Conservation (phyloP, 2,329 filamentous ascomycete genomes). For the Alternaria sp. region DNA sequence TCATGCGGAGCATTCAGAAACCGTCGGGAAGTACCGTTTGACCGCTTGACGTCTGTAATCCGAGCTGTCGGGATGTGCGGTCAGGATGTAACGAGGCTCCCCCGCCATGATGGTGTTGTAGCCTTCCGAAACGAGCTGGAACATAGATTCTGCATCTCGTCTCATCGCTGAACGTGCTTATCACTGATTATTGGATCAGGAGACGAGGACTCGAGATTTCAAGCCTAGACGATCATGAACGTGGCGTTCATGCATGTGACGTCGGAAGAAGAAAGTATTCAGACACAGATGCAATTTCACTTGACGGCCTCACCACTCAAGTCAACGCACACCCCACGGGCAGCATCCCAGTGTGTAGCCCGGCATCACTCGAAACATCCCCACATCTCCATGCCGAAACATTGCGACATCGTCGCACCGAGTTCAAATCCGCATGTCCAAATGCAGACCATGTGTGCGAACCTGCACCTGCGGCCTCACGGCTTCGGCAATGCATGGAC, state of each 20-base stretch:
- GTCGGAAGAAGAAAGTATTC: not conserved
- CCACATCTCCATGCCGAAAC: slow-evolving; percentile 7
- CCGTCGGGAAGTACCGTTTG: slow-evolving; percentile 14
- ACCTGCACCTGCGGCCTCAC: not conserved
- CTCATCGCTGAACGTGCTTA: slow-evolving; percentile 20
- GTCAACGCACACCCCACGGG: not conserved
- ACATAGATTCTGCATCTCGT: slow-evolving; percentile 27
- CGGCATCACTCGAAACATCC: slow-evolving; percentile 8
- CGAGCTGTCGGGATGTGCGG: slow-evolving; percentile 17
- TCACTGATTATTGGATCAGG: not conserved
- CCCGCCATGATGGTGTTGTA: slow-evolving; percentile 25
- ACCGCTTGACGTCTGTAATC: slow-evolving; percentile 6
- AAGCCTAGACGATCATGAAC: not conserved
- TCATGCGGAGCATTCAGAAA: slow-evolving; percentile 27
- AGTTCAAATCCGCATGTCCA: slow-evolving; percentile 3
- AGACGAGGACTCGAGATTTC: not conserved
- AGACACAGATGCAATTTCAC: not conserved
- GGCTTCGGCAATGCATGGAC: slow-evolving; percentile 13
- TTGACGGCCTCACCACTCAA: too few species aligned
- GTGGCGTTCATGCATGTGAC: not conserved
- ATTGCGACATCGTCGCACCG: slow-evolving; percentile 1
- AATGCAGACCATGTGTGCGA: slow-evolving; percentile 15
- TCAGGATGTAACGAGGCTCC: slow-evolving; percentile 21
- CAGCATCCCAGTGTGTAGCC: slow-evolving; percentile 9
- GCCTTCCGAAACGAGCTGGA: slow-evolving; percentile 38